phyloP scores from a whole-genome alignment of 2,329 filamentous ascomycete genomes.

The Hypoxylon sp. region DNA sequence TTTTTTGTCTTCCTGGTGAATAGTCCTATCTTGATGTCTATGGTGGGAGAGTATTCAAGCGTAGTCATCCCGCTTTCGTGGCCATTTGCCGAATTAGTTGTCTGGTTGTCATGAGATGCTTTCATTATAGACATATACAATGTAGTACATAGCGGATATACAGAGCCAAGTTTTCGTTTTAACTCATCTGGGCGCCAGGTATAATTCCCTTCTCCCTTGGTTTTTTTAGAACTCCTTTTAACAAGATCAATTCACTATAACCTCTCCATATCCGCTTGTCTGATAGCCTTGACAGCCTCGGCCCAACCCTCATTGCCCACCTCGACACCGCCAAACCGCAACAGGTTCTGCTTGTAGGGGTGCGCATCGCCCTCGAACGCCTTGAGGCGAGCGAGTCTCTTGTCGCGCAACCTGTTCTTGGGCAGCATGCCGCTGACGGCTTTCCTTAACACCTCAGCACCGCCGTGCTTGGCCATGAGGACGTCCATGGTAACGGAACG shows the following conservation, averaged over 20 bases:
- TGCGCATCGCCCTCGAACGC: constrained; percentile 93
- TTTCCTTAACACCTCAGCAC: constrained; percentile 87
- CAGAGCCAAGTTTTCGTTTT: constrained; percentile 24
- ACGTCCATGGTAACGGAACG: constrained; percentile 93
- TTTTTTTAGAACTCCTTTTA: not conserved
- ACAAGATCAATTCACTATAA: constrained; percentile 51
- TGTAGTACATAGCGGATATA: constrained; percentile 43
- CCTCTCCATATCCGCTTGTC: constrained; percentile 58
- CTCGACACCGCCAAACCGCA: constrained; percentile 71
- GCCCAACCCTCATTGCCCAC: constrained; percentile 65
- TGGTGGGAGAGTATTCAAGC: too few species aligned
- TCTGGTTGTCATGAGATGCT: constrained; percentile 32
- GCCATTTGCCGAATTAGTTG: not conserved
- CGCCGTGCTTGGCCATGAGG: constrained; percentile 93
- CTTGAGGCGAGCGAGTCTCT: constrained; percentile 87
- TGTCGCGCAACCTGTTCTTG: constrained; percentile 92
- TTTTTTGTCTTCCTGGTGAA: too few species aligned
- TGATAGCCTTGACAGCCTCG: constrained; percentile 58
- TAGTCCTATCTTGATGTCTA: too few species aligned
- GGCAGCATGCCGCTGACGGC: constrained; percentile 97
- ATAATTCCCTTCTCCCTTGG: not conserved
- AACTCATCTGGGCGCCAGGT: not conserved
- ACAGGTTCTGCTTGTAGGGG: constrained; percentile 88
- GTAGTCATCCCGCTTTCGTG: not conserved
- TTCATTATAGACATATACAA: constrained; percentile 39